A percentile compares a stretch with the other conserved stretches of the same genome.
phyloP scores from a whole-genome alignment of 805 yeast species.

The Candida incommunis region DNA sequence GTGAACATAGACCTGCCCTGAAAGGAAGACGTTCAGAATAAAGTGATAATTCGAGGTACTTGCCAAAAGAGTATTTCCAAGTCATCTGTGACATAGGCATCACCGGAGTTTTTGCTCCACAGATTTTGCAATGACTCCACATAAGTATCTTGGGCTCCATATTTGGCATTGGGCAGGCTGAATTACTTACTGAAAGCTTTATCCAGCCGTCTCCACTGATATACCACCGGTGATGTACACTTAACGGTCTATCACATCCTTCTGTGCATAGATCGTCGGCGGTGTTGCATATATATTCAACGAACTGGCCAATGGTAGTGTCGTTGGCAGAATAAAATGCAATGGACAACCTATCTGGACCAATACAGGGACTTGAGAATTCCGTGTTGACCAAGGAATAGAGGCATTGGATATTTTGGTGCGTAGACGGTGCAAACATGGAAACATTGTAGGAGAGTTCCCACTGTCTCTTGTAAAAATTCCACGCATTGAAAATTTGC shows the following conservation, averaged over 20 bases:
- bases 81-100: slow-evolving; percentile 74
- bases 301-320: slow-evolving; percentile 74
- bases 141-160: slow-evolving; percentile 57
- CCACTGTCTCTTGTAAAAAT: slow-evolving; percentile 42
- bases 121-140: slow-evolving; percentile 84
- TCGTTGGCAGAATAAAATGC: slow-evolving; percentile 89
- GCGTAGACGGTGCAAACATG: slow-evolving; percentile 53
- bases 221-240: slow-evolving; percentile 72
- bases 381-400: slow-evolving; percentile 73
- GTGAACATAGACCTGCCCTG: slow-evolving; percentile 57
- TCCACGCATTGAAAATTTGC: slow-evolving; percentile 4
- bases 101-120: slow-evolving; percentile 63
- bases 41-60: slow-evolving; percentile 73
- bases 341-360: slow-evolving; percentile 73
- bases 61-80: slow-evolving; percentile 87
- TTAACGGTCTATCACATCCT: slow-evolving; percentile 57
- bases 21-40: slow-evolving; percentile 49
- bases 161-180: slow-evolving; percentile 42
- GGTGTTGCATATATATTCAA: slow-evolving; percentile 66
- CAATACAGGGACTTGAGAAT: slow-evolving; percentile 82
- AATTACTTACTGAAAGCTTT: slow-evolving; percentile 57
- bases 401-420: slow-evolving; percentile 65
- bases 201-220: slow-evolving; percentile 80
- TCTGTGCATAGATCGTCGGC: slow-evolving; percentile 58
- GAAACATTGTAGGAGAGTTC: slow-evolving; percentile 43